phyloP scores from a whole-genome alignment of 2,329 filamentous ascomycete species.

The Emericellopsis cladophorae region DNA sequence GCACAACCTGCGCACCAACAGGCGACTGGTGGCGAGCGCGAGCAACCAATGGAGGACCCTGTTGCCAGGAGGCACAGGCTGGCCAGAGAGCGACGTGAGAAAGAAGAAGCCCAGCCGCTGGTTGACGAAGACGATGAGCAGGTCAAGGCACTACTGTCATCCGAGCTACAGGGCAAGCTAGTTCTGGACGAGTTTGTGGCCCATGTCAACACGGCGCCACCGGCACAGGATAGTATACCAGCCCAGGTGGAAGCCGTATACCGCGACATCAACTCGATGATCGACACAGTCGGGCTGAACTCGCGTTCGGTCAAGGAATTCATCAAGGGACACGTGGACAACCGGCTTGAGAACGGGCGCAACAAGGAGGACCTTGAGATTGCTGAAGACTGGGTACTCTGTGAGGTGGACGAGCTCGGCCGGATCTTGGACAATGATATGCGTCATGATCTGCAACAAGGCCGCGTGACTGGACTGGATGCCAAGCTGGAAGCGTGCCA shows the following conservation, averaged over 20 bases:
- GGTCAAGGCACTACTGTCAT: constrained; percentile 48
- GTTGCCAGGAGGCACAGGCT: constrained; percentile 33
- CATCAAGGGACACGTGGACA: constrained; percentile 53
- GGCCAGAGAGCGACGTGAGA: constrained; percentile 40
- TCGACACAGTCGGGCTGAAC: constrained; percentile 84
- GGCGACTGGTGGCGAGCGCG: constrained; percentile 26
- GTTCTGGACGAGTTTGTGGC: constrained; percentile 57
- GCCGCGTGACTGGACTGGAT: constrained; percentile 55
- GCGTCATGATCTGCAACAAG: constrained; percentile 48
- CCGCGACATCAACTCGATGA: constrained; percentile 83
- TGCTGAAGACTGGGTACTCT: constrained; percentile 58
- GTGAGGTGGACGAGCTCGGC: constrained; percentile 60
- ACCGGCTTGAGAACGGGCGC: constrained; percentile 38
- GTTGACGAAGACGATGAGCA: constrained; percentile 59
- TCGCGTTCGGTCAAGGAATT: constrained; percentile 52
- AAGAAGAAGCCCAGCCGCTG: constrained; percentile 42
- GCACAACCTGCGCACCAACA: constrained; percentile 18
- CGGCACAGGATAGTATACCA: constrained; percentile 43
- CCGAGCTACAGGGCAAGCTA: constrained; percentile 47
- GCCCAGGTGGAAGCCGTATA: constrained; percentile 56
- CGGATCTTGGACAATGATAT: constrained; percentile 53
- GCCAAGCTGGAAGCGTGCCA: constrained; percentile 57
- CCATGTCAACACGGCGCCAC: constrained; percentile 39
- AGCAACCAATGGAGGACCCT: too few relatives aligned
- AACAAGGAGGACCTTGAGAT: constrained; percentile 56